Conservation (phyloP, 208 protist species). For the Trypanosoma vivax region DNA sequence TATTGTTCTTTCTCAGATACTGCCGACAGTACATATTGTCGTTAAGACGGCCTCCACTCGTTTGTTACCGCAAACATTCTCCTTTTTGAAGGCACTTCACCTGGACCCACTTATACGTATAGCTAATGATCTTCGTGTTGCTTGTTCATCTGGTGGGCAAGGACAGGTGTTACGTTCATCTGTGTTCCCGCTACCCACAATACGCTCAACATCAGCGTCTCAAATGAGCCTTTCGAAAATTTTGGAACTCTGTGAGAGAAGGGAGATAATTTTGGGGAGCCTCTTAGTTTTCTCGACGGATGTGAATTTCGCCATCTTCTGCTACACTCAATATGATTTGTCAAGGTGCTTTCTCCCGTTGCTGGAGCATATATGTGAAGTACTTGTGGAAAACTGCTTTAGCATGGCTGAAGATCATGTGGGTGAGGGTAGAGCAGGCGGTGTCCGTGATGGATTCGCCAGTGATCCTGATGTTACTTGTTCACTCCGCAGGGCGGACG, state of each 20-base stretch:
- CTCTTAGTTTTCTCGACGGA: constrained; percentile 78
- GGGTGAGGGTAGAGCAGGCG: neutral
- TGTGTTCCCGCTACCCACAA: constrained; percentile 7
- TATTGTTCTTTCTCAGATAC: constrained; percentile 77
- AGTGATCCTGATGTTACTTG: constrained; percentile 1
- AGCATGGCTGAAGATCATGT: neutral
- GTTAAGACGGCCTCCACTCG: constrained; percentile 31
- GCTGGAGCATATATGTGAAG: constrained; percentile 53
- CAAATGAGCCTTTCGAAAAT: constrained; percentile 23
- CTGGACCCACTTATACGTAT: constrained; percentile 61
- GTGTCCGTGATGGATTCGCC: neutral
- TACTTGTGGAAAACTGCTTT: constrained; percentile 46
- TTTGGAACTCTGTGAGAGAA: constrained; percentile 46
- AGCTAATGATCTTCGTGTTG: constrained; percentile 25
- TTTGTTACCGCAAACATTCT: constrained; percentile 74
- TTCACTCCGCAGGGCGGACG: constrained; percentile 9
- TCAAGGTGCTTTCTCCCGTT: constrained; percentile 61
- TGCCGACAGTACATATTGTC: constrained; percentile 74
- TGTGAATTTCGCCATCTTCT: constrained; percentile 59
- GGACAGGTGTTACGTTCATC: too few relatives aligned
- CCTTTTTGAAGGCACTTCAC: constrained; percentile 78
- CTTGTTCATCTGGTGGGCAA: neutral
- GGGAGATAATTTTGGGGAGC: constrained; percentile 83
- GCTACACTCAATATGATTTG: constrained; percentile 85
- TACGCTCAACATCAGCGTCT: constrained; percentile 1